Conservation (phyloP, 129 eudicot species). For the Ambrosia trifida region DNA sequence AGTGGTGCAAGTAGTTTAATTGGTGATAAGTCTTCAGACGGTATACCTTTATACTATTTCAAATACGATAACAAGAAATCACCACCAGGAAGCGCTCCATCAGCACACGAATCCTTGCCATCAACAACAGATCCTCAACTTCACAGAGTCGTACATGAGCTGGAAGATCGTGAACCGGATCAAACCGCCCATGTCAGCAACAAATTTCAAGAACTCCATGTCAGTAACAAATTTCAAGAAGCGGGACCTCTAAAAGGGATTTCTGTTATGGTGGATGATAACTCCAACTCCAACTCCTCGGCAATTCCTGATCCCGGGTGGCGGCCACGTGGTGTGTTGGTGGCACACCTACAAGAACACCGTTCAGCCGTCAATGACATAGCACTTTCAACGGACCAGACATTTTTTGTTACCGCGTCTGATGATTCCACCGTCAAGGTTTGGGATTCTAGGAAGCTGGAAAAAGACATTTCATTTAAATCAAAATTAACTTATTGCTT, state of each 20-base stretch:
- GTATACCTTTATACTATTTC: constrained; percentile 84
- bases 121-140: constrained; percentile 50
- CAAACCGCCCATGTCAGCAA: constrained; percentile 52
- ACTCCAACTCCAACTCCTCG: constrained; percentile 42
- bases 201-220: constrained; percentile 71
- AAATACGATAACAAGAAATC: constrained; percentile 62
- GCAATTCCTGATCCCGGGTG: constrained; percentile 86
- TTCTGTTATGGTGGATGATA: constrained; percentile 42
- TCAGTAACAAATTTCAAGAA: constrained; percentile 68
- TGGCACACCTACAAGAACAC: constrained; percentile 97
- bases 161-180: constrained; percentile 74
- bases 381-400: constrained; percentile 77
- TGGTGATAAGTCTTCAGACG: constrained; percentile 77
- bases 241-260: constrained; percentile 52
- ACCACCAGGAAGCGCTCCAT: constrained; percentile 40
- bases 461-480: constrained; percentile 93
- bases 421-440: constrained; percentile 95
- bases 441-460: constrained; percentile 94
- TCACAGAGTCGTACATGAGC: constrained; percentile 94
- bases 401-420: constrained; percentile 86
- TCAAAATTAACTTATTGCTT: constrained; percentile 84
- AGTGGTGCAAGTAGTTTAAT: constrained; percentile 54
- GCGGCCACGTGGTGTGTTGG: constrained; percentile 96
- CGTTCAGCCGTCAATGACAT: constrained; percentile 90
- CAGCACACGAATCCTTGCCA: constrained; percentile 63